Percentiles rank a stretch among this genome's conserved stretches.
These are phyloP conservation scores for Cordyceps cicadae DNA, from an alignment of 2,329 filamentous ascomycete species.

Conservation along the genomic window DNA sequence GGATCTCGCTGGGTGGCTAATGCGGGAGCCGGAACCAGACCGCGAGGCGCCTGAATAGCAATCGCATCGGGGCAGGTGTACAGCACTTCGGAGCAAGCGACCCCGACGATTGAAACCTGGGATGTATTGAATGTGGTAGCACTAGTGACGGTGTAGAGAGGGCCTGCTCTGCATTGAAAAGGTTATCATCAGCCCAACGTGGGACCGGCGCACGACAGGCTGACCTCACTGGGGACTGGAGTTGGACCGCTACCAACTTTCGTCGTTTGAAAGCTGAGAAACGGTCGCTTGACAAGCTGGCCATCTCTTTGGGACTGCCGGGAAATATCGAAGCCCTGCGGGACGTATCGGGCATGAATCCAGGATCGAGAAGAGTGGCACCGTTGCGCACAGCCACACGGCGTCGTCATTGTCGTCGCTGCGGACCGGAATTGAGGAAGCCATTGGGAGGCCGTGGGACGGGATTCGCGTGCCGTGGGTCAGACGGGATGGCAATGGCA, in stretches of 20 bases:
- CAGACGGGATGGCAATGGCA: not conserved
- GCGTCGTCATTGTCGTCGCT: slow-evolving; percentile 7
- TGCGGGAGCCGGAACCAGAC: not conserved
- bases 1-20: not conserved
- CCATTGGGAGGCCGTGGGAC: not conserved
- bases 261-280: not conserved
- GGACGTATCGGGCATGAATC: not conserved
- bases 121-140: no score
- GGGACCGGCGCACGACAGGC: not conserved
- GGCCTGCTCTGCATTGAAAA: not conserved
- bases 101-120: not conserved
- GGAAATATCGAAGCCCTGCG: not conserved
- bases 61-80: no score
- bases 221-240: not conserved
- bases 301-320: not conserved
- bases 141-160: not conserved
- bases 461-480: slow-evolving; percentile 2
- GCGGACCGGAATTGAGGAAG: not conserved
- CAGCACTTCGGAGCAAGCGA: no score
- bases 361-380: not conserved
- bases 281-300: not conserved
- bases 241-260: not conserved
- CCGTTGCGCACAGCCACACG: slow-evolving; percentile 1
- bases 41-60: no score
- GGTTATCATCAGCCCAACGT: not conserved